Evolutionary conservation across 169 alveolate species (phyloP).

Genomic region (Plasmodium adleri): DNA sequence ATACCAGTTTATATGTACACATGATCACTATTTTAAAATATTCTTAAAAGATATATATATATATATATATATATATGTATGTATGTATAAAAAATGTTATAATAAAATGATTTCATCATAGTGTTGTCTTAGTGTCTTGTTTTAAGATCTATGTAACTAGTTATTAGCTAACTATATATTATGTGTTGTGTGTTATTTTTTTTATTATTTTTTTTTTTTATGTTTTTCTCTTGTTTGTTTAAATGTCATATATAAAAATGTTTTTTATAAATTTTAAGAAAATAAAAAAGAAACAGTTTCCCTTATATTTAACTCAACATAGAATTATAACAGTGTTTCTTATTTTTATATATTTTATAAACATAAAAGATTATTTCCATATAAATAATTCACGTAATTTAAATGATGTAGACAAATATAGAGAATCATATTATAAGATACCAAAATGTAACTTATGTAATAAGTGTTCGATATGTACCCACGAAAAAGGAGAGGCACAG

Average conservation of each 20-base stretch:
- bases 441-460: conserved; percentile 32
- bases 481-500: conserved; percentile 46
- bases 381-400: background rate
- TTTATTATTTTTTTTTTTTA: conserved; percentile 7
- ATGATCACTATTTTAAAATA: too few relatives aligned
- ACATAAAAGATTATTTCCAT: background rate
- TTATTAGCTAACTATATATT: too few relatives aligned
- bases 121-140: too few relatives aligned
- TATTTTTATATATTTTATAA: conserved; percentile 18
- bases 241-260: conserved; percentile 23
- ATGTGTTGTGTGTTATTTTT: background rate
- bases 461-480: conserved; percentile 38
- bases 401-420: background rate
- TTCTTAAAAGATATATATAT: too few relatives aligned
- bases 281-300: conserved; percentile 12
- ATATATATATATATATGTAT: too few relatives aligned
- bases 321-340: conserved; percentile 15
- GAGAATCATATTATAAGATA: conserved; percentile 7
- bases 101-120: background rate
- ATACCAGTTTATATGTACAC: too few relatives aligned
- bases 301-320: conserved; percentile 12
- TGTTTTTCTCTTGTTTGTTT: background rate
- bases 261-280: conserved; percentile 13
- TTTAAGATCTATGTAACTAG: too few relatives aligned
- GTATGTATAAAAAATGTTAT: background rate